Evolutionary conservation across 2,329 filamentous ascomycete species (phyloP), one percentile per base, ranked within the genome.

Genomic region (Zasmidium angulare): DNA sequence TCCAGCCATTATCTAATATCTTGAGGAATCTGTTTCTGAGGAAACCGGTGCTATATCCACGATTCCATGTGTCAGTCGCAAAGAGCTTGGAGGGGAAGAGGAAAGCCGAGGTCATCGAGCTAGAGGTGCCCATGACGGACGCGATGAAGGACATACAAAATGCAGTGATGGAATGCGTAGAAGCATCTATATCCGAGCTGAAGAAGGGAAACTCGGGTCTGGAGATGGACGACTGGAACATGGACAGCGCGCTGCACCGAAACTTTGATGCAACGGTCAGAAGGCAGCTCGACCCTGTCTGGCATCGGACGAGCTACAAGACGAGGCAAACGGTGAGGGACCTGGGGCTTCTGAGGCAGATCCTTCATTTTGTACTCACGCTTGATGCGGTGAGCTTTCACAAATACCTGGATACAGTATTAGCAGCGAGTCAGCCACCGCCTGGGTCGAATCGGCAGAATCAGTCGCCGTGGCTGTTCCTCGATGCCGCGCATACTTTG

Each of bases 161-260:
- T 64, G 93, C 95, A 23, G 89, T 98, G 60, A 85, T 99, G 76
- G 93, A 98, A 72, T 99, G 95, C 72, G 93, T 99, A 19, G 93
- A 98, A 75, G 88, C 91, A 66, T 96, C 92, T 72, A 95, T 99
- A 65, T 86, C 90, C 56, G 95, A 99, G 76, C 82, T 99, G 47
- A 96, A 93, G 73, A 98, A 96, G 77, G 85, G 86, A 19, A 98
- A 97, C 70, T 84, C 87, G 1, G 93, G 92, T n/a, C 1, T 99
- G 6, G 93, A 98, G 67, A 93, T 98, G 86, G 93, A 96, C 60
- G 93, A 97, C 70, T 98, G 93, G 93, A 97, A 91, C 52, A 81
- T 96, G 19, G 93, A 98, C 74, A 97, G 90, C 71, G 93, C 93
- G 36, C 78, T 98, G 61, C 89, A 97, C 66, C 90, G 89, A 71